Conservation (phyloP, 768 basidiomycete species). For the Goffeauzyma gilvescens region DNA sequence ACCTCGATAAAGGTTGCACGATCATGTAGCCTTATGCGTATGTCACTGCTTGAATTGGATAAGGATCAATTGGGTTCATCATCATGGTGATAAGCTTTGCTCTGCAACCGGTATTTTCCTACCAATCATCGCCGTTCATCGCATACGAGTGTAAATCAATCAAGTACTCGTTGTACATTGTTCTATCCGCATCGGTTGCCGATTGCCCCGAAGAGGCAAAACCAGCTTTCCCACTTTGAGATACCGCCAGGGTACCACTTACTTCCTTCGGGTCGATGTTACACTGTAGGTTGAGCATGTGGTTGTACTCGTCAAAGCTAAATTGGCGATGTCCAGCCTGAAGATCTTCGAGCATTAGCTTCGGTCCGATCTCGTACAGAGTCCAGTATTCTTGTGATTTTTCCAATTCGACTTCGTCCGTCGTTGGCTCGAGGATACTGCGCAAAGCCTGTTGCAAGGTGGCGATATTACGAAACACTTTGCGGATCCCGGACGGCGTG, state of each 20-base stretch:
- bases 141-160: conserved; percentile 54
- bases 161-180: conserved; percentile 56
- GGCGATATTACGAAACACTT: conserved; percentile 70
- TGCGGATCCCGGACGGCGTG: conserved; percentile 60
- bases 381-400: conserved; percentile 63
- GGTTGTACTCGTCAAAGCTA: conserved; percentile 80
- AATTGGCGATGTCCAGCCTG: conserved; percentile 43
- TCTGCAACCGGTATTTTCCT: background rate
- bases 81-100: too few relatives aligned
- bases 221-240: conserved; percentile 3
- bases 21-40: too few relatives aligned
- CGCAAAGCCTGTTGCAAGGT: conserved; percentile 82
- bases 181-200: conserved; percentile 43
- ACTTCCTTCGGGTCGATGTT: conserved; percentile 44
- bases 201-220: conserved; percentile 30
- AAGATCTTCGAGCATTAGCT: conserved; percentile 59
- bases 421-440: conserved; percentile 42
- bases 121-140: conserved; percentile 15
- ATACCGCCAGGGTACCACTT: background rate
- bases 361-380: conserved; percentile 53
- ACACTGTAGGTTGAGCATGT: conserved; percentile 74
- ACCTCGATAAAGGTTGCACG: conserved; percentile 42
- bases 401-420: conserved; percentile 50
- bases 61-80: too few relatives aligned
- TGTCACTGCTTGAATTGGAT: too few relatives aligned